phyloP scores from a whole-genome alignment of 768 basidiomycete genomes.

The Hirschioporus abietinus region DNA sequence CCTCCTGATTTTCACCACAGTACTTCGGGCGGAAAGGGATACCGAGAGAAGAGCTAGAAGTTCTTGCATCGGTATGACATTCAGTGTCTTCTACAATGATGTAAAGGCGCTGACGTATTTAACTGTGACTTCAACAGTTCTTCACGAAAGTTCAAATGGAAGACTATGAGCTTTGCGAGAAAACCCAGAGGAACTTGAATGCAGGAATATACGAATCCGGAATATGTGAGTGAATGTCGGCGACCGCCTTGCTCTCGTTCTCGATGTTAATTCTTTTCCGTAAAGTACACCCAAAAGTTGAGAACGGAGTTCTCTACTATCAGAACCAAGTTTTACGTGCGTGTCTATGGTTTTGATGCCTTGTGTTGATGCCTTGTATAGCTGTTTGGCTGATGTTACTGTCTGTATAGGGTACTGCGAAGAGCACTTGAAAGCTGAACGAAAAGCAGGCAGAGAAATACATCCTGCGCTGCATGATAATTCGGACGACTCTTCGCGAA shows the following conservation, averaged over 20 bases:
- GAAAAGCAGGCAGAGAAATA: not conserved
- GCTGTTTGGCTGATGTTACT: not conserved
- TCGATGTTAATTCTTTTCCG: not conserved
- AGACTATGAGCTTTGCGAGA: conserved; percentile 10
- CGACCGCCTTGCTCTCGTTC: not conserved
- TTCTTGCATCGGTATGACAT: conserved; percentile 5
- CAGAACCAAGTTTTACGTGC: not conserved
- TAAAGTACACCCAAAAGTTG: not conserved
- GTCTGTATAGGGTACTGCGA: not conserved
- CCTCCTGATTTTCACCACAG: not conserved
- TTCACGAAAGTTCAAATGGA: conserved; percentile 10
- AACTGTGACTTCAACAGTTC: conserved; percentile 4
- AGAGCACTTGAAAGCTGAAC: not conserved
- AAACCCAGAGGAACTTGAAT: conserved; percentile 8
- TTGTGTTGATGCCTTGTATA: too few relatives aligned
- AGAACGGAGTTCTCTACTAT: conserved; percentile 4
- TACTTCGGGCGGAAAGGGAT: not conserved
- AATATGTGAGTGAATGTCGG: not conserved
- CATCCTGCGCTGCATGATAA: not conserved
- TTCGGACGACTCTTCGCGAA: not conserved
- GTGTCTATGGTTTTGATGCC: not conserved
- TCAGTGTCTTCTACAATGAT: not conserved
- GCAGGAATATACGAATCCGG: conserved; percentile 8
- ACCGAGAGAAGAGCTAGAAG: not conserved
- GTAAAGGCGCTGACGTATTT: not conserved